Base-by-base conservation (phyloP, 768 basidiomycete species). In the Pisolithus orientalis region DNA sequence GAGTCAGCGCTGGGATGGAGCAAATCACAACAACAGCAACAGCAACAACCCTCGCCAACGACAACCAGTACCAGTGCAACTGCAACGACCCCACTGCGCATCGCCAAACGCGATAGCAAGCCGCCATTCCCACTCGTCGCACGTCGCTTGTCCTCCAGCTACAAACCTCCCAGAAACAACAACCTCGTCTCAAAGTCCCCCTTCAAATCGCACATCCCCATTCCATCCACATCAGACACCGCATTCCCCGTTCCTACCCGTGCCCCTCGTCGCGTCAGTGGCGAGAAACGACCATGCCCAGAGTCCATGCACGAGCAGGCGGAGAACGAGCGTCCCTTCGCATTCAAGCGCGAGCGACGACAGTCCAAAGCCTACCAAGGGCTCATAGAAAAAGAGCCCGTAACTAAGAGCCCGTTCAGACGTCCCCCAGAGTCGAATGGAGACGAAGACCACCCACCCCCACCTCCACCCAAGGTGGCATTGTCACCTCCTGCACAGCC, bases 111-210 rank as follows among this genome's bases (percentile, higher is more conserved):
- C 54, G 84, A 85, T n/a, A 61, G 61, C 31, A 69, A 56, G 43
- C 62, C 71, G 5, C 71, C 72, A 21, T 76, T 72, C 44, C 72
- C 80, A 43, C 66, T 70, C n/a, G 68, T 90, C 43, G 82, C 83
- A 45, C 81, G 90, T 31, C 79, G 90, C 40, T 76, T 80, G 14
- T 90, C 87, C 7, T 84, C 82, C 39, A 90, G 87, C 67, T 92
- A 85, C 70, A 84, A 80, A 57, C 89, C 88, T 67, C 78, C 91
- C 57, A 79, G 77, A 60, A 84, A 73, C 59, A 88, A 83, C 65
- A 83, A 85, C 63, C 83, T 91, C 51, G 90, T 93, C 16, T 83
- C 85, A 28, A 90, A 90, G 59, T 93, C 90, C 10, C 90, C 90
- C 9, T 93, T 93, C 73, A 87, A 86, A 60, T 80, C 80, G 2